These are phyloP conservation scores for Colletotrichum sp. DNA, from an alignment of 2,329 filamentous ascomycete species.

Conservation along the genomic window DNA sequence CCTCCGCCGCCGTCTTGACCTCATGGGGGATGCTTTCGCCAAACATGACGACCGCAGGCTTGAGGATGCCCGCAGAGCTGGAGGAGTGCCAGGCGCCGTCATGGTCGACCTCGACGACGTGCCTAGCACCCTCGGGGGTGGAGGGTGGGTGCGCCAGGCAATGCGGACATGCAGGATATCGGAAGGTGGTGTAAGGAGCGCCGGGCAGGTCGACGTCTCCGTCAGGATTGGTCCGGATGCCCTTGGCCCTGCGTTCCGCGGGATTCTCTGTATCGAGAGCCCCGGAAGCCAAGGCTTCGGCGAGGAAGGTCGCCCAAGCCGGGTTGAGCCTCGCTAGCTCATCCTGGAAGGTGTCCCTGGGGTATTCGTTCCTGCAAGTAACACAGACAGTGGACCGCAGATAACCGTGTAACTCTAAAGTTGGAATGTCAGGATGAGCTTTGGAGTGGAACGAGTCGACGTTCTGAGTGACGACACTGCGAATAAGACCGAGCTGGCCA, in stretches of 20 bases:
- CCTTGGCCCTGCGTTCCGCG: conserved; percentile 67
- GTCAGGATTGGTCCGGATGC: conserved; percentile 87
- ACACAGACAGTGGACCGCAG: conserved; percentile 82
- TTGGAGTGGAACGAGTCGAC: conserved; percentile 91
- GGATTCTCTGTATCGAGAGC: conserved; percentile 81
- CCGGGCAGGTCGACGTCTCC: conserved; percentile 91
- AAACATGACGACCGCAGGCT: conserved; percentile 96
- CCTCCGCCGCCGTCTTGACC: conserved; percentile 79
- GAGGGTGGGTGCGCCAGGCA: conserved; percentile 72
- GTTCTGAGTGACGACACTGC: conserved; percentile 89
- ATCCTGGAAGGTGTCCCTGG: conserved; percentile 76
- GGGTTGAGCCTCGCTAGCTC: conserved; percentile 83
- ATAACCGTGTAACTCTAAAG: conserved; percentile 90
- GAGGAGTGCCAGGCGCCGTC: conserved; percentile 79
- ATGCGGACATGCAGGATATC: conserved; percentile 87
- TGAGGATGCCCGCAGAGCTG: conserved; percentile 80
- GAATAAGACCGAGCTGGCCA: conserved; percentile 73
- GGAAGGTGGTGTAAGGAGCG: conserved; percentile 86
- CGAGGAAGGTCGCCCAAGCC: conserved; percentile 79
- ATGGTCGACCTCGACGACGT: conserved; percentile 70
- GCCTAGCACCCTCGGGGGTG: conserved; percentile 57
- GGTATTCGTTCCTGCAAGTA: conserved; percentile 74
- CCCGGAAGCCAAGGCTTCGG: conserved; percentile 73
- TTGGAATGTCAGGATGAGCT: conserved; percentile 77
- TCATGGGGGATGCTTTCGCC: conserved; percentile 79